Base-by-base conservation (phyloP, 495 filamentous ascomycete genomes). In the Penicillium goetzii region DNA sequence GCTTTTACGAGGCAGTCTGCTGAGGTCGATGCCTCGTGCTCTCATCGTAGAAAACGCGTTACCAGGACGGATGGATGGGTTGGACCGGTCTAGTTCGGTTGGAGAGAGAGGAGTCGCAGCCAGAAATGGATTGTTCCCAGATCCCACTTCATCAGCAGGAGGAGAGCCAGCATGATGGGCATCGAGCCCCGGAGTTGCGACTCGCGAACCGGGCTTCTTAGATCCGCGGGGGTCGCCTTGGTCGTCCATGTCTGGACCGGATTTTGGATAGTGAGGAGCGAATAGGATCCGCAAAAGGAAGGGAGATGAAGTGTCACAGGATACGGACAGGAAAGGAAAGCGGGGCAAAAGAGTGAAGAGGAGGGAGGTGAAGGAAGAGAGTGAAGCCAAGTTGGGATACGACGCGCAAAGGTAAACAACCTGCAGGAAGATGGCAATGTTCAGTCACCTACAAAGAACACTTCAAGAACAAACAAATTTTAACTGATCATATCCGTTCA, bases 1-100 rank as follows among this genome's bases (percentile, higher is more conserved):
- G 14, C 28, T 58, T 9, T 43, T 47, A 1, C 60, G 43, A 38
- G 53, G 53, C 8, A 58, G 57, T 15, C 47, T 60, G 58, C 47
- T 56, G 26, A 34, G 25, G 33, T 62, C 28, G 1, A 34, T 21
- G 12, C 54, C 58, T 19, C 49, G 43, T 2, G 60, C 33, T 34
- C 66, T 69, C 61, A 75, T 68, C 36, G 63, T 57, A 8, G 74
- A 67, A 60, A 71, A 78, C 2, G 76, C 76, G 47, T 78, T 78
- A 25, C 74, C 71, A 41, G 62, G 26, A 25, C 6, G 32, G 3
- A 26, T 12, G 3, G 23, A n/a, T 21, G 45, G 21, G 17, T 19
- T 28, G 3, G 8, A 26, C 12, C 17, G 25, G n/a, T 21, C 25
- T 2, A 17, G 19, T 8, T 4, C 28, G 26, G 28, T 17, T 6